Evolutionary conservation across 352 stramenopile species (phyloP), one percentile per base, ranked within the genome.

Genomic region (Ophiocytium majus): DNA sequence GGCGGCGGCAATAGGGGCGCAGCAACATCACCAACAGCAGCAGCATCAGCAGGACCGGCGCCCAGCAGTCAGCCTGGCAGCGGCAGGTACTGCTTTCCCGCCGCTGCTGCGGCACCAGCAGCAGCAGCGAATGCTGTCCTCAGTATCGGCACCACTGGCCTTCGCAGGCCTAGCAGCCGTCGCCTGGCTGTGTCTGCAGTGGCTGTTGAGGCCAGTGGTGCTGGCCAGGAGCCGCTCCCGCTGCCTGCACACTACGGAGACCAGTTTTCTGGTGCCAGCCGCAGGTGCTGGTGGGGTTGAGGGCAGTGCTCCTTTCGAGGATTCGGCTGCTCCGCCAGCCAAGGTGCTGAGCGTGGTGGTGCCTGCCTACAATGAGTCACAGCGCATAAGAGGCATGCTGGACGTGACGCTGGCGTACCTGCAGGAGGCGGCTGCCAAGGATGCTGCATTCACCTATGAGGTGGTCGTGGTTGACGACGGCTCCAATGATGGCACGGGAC

Each of bases 401-500:
- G 83, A 95, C 79, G 93, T 94, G 75, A 95, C 94, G 0, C 86
- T 98, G 75, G 88, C 92, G 35, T 98, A 95, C 86, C 87, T 98
- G 14, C 17, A 37, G 34, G 33, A 10, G 14, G 63, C 19, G 33
- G 34, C 50, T n/a, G 0, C 9, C 43, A 32, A 1, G 36, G 0
- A 82, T 19, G 17, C 50, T 35, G 43, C 63, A 0, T 89, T 89
- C 79, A 89, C 83, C 9, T 89, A 88, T 78, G 86, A 89, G 63
- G 94, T 97, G 82, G 92, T 98, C 71, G 93, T 98, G 71, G 94
- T 98, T 17, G 94, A 98, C 87, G 95, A 98, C 88, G 95, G 93
- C 86, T 97, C 94, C 83, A 91, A 85, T 9, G 95, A 98, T 88
- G 50, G 50, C 33, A 97, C 94, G 0, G 92, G 93, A 37, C 87